Evolutionary conservation across 306 rosid genomes (phyloP).

Genomic region (apple (Malus domestica)): ASM211411v1 NC_041803.1:32047501-32048000

Average conservation of each 20-base stretch:
- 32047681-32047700: neutral
- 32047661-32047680: neutral
- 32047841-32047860: constrained; percentile 8
- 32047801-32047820: constrained; percentile 46
- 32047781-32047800: constrained; percentile 27
- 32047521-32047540: neutral
- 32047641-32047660: neutral
- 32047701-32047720: neutral
- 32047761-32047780: constrained; percentile 31
- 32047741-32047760: constrained; percentile 37
- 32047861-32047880: constrained; percentile 22
- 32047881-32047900: constrained; percentile 11
- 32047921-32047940: constrained; percentile 4
- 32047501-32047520: neutral
- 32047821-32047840: constrained; percentile 15
- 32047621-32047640: too few species aligned
- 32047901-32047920: neutral
- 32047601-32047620: neutral
- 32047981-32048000: neutral
- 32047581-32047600: neutral
- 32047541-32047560: neutral
- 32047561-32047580: neutral
- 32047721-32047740: neutral
- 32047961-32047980: neutral
- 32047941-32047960: neutral